phyloP scores from a whole-genome alignment of 2,329 filamentous ascomycete species.

The Bertia moriformis region DNA sequence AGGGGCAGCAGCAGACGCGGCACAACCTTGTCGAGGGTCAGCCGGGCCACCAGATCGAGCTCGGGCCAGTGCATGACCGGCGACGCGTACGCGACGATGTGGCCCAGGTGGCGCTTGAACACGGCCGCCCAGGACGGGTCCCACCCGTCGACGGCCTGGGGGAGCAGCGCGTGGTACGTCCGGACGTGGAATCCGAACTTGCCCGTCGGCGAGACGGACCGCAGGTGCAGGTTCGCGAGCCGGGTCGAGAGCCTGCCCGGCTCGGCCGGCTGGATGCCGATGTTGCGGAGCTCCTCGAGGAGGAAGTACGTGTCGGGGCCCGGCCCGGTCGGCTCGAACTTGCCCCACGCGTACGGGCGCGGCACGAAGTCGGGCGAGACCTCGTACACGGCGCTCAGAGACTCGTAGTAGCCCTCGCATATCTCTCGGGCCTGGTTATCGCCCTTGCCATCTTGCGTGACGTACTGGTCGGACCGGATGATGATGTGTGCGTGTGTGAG shows the following conservation, averaged over 20 bases:
- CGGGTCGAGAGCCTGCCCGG: constrained; percentile 5
- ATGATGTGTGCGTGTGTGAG: no score
- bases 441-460: background rate
- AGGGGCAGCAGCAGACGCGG: constrained; percentile 13
- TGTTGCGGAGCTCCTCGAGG: constrained; percentile 7
- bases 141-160: constrained; percentile 5
- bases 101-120: constrained; percentile 7
- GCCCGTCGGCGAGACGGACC: constrained; percentile 8
- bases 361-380: constrained; percentile 5
- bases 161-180: constrained; percentile 8
- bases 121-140: constrained; percentile 8
- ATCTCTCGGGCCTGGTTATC: background rate
- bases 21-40: constrained; percentile 11
- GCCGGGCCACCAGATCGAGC: constrained; percentile 6
- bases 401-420: constrained; percentile 9
- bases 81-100: constrained; percentile 4
- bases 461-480: no score
- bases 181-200: constrained; percentile 13
- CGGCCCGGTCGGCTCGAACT: constrained; percentile 3
- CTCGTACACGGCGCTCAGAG: constrained; percentile 6
- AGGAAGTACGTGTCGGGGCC: constrained; percentile 7
- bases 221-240: constrained; percentile 9
- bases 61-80: constrained; percentile 7
- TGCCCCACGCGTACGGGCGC: constrained; percentile 6
- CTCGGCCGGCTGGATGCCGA: constrained; percentile 7